phyloP scores from a whole-genome alignment of 208 protist species.

The Wallacemonas sp. region DNA sequence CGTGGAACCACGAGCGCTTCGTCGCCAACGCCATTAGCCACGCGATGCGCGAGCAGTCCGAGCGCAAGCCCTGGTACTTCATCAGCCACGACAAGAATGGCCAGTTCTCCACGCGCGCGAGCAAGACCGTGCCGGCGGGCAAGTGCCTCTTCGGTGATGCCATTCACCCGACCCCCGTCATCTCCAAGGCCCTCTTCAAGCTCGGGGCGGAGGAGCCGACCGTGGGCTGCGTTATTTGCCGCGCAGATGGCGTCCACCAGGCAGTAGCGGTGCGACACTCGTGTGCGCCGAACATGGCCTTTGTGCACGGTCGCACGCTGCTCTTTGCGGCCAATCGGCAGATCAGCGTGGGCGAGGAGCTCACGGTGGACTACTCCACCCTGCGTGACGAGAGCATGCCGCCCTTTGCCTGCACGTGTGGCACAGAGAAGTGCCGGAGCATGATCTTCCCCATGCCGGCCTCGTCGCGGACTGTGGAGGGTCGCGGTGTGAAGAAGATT shows the following conservation, averaged over 20 bases:
- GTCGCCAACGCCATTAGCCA: slow-evolving; percentile 59
- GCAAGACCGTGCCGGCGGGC: slow-evolving; percentile 64
- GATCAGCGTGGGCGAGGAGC: slow-evolving; percentile 84
- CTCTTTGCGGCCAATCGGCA: slow-evolving; percentile 73
- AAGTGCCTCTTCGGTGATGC: slow-evolving; percentile 78
- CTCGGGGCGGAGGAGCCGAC: slow-evolving; percentile 70
- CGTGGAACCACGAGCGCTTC: slow-evolving; percentile 85
- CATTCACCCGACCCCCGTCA: slow-evolving; percentile 66
- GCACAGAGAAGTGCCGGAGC: slow-evolving; percentile 79
- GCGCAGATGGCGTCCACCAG: slow-evolving; percentile 70
- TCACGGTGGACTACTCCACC: slow-evolving; percentile 88
- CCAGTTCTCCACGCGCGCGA: slow-evolving; percentile 75
- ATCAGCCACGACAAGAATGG: slow-evolving; percentile 84
- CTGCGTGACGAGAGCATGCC: slow-evolving; percentile 83
- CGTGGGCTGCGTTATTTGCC: slow-evolving; percentile 74
- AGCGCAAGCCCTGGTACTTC: slow-evolving; percentile 82
- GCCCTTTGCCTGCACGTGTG: slow-evolving; percentile 81
- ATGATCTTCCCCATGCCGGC: slow-evolving; percentile 78
- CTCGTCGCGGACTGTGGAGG: slow-evolving; percentile 67
- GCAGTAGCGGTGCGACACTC: slow-evolving; percentile 85
- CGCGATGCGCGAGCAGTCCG: slow-evolving; percentile 63
- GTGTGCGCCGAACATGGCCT: slow-evolving; percentile 90
- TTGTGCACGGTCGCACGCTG: slow-evolving; percentile 81
- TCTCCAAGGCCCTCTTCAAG: slow-evolving; percentile 79
- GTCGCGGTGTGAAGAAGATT: slow-evolving; percentile 52